A percentile compares a stretch with the other conserved stretches of the same genome.
phyloP scores from a whole-genome alignment of 2,329 filamentous ascomycete species.

The Monosporascus sp. region DNA sequence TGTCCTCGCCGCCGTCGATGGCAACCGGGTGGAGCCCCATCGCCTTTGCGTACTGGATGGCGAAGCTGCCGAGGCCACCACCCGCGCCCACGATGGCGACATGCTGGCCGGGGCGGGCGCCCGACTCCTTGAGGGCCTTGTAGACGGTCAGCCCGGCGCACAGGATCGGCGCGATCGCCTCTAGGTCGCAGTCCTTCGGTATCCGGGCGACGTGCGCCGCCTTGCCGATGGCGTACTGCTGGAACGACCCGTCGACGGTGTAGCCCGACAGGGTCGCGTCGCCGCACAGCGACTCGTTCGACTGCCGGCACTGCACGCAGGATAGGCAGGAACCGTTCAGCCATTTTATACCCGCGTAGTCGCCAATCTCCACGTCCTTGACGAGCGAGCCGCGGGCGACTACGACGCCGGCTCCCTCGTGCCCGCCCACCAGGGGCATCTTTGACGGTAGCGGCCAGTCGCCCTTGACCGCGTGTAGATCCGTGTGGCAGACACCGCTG shows the following conservation, averaged over 20 bases:
- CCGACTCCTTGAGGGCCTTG: conserved; percentile 85
- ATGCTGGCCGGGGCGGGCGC: conserved; percentile 65
- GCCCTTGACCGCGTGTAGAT: conserved; percentile 73
- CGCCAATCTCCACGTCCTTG: conserved; percentile 72
- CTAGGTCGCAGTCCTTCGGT: conserved; percentile 69
- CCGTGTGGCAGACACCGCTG: conserved; percentile 87
- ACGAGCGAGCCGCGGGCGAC: conserved; percentile 76
- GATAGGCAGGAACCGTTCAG: conserved; percentile 80
- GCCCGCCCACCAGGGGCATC: conserved; percentile 78
- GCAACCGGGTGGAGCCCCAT: conserved; percentile 80
- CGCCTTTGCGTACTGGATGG: conserved; percentile 82
- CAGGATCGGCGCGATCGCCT: conserved; percentile 72
- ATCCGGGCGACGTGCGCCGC: conserved; percentile 80
- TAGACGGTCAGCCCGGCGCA: conserved; percentile 87
- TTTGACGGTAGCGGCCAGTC: conserved; percentile 86
- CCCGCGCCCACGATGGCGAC: conserved; percentile 84
- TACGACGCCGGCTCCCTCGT: conserved; percentile 74
- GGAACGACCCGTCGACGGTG: conserved; percentile 89
- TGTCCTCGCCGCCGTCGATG: conserved; percentile 80
- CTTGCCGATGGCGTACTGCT: conserved; percentile 86
- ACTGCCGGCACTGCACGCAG: conserved; percentile 77
- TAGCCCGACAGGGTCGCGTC: conserved; percentile 77
- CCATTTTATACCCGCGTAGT: conserved; percentile 89
- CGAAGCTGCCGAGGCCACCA: conserved; percentile 70
- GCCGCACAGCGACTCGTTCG: conserved; percentile 78